A percentile compares a stretch with the other conserved stretches of the same genome.
Evolutionary conservation across 768 basidiomycete species (phyloP).

Genomic region (Lactarius trivialis): DNA sequence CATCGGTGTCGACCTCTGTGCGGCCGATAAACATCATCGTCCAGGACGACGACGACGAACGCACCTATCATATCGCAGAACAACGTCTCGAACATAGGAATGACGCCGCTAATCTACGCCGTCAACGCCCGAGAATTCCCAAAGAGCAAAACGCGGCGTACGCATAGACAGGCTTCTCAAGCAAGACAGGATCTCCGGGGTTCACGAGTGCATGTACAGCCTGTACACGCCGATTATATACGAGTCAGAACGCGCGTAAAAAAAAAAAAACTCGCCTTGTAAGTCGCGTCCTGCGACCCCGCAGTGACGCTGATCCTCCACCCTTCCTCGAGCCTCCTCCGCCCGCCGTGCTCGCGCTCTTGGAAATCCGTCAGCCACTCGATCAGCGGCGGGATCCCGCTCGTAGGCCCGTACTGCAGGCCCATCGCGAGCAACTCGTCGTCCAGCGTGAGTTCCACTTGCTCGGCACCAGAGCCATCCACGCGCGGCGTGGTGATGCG

Average conservation of each 20-base stretch:
- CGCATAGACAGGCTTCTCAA: conserved; percentile 81
- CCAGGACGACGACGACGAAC: conserved; percentile 14
- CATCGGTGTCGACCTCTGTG: conserved; percentile 79
- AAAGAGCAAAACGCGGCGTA: conserved; percentile 28
- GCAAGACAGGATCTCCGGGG: conserved; percentile 71
- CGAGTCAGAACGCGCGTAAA: no score
- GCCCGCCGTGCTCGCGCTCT: conserved; percentile 57
- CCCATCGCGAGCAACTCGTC: conserved; percentile 54
- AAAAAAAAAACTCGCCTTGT: conserved; percentile 51
- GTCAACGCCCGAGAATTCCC: not conserved
- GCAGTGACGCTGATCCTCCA: conserved; percentile 76
- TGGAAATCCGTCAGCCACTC: conserved; percentile 73
- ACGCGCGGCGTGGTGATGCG: conserved; percentile 52
- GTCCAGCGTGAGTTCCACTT: conserved; percentile 48
- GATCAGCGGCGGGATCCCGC: conserved; percentile 55
- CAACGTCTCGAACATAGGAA: conserved; percentile 54
- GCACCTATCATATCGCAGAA: conserved; percentile 54
- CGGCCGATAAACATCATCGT: not conserved
- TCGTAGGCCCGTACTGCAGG: conserved; percentile 73
- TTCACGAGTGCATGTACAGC: conserved; percentile 65
- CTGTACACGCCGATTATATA: no score
- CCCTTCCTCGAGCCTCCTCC: conserved; percentile 42
- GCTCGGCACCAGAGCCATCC: conserved; percentile 38
- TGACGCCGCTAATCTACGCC: conserved; percentile 45
- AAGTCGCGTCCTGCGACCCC: conserved; percentile 86